phyloP scores from a whole-genome alignment of 495 filamentous ascomycete genomes.

The Poronia punctata region DNA sequence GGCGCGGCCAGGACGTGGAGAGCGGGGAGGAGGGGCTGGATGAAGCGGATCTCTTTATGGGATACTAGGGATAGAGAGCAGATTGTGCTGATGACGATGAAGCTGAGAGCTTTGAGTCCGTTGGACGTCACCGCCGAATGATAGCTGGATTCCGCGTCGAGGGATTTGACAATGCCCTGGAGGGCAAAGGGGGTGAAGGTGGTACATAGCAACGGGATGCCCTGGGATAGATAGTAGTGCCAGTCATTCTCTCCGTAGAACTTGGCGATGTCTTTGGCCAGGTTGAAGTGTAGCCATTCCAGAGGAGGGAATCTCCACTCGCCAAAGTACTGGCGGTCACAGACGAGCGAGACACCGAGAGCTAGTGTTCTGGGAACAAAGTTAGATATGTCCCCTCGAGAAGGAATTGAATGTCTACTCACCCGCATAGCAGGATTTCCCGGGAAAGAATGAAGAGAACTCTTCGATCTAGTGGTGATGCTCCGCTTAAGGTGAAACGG shows the following conservation, averaged over 20 bases:
- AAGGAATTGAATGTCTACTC: slow-evolving; percentile 23
- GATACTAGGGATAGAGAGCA: slow-evolving; percentile 66
- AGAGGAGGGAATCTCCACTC: slow-evolving; percentile 86
- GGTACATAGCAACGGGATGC: slow-evolving; percentile 78
- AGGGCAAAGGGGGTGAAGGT: slow-evolving; percentile 72
- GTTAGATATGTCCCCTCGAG: too few relatives aligned
- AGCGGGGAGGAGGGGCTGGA: slow-evolving; percentile 84
- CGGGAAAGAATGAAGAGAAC: slow-evolving; percentile 49
- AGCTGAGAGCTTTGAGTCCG: slow-evolving; percentile 51
- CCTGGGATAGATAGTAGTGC: slow-evolving; percentile 91
- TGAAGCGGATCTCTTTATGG: slow-evolving; percentile 97
- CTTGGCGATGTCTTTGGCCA: slow-evolving; percentile 73
- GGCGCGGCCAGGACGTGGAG: slow-evolving; percentile 74
- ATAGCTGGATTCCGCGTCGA: slow-evolving; percentile 24
- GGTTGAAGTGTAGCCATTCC: slow-evolving; percentile 86
- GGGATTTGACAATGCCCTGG: slow-evolving; percentile 52
- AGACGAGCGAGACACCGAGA: slow-evolving; percentile 54
- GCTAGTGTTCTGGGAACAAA: slow-evolving; percentile 40
- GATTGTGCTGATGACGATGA: slow-evolving; percentile 53
- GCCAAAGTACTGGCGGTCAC: slow-evolving; percentile 78
- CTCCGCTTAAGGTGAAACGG: slow-evolving; percentile 30
- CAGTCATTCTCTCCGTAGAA: slow-evolving; percentile 91
- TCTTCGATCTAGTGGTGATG: slow-evolving; percentile 31
- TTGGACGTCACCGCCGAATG: slow-evolving; percentile 32
- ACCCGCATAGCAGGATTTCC: slow-evolving; percentile 63